Evolutionary conservation across 1,139 yeast species (phyloP), one percentile per base, ranked within the genome.

Genomic region (Suhomyces choctaworum): DNA sequence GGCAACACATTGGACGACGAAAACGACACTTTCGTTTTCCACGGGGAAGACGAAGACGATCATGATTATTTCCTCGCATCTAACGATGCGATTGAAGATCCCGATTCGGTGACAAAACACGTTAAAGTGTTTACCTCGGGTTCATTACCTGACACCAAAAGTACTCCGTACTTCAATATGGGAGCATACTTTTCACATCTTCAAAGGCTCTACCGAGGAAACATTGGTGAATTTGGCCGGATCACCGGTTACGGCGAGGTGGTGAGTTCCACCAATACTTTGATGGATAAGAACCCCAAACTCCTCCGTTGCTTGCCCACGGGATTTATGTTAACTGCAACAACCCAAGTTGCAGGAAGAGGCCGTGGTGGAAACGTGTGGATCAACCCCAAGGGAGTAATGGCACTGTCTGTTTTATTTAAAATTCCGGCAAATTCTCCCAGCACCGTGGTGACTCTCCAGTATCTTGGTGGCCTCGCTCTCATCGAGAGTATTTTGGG

Each of bases 281-380:
- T 92, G 52, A 65, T 92, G 45, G 96, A 90, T 51, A 72, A 75
- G 31, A 92, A 92, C 56, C 75, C 78, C 32, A 54, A 66, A 9
- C 56, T 87, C 36, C 62, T 90, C 36, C 64, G 70, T 11, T 50
- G 64, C 20, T 59, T 86, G 14, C 96, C 96, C 1, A 71, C 79
- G 27, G 96, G 96, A 0, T 70, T 81, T 30, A 67, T 83, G 0
- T 65, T 80, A n/a, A 73, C 83, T 3, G 95, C 94, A 1, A 80
- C 92, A 1, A 77, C 85, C 3, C 99, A 94, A 56, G 81, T 87
- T 1, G 76, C 89, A 0, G 99, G 98, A 1, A 71, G 94, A 34
- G 99, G 99, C 1, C 76, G 99, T 41, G 95, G 97, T 5, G 95
- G 94, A 2, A 94, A 94, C 50, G 82, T 82, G 1, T 94, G 98